Percentiles rank a stretch among this genome's conserved stretches.
These are phyloP conservation scores for Auricularia sp. DNA, from an alignment of 768 basidiomycete genomes.

Conservation along the genomic window DNA sequence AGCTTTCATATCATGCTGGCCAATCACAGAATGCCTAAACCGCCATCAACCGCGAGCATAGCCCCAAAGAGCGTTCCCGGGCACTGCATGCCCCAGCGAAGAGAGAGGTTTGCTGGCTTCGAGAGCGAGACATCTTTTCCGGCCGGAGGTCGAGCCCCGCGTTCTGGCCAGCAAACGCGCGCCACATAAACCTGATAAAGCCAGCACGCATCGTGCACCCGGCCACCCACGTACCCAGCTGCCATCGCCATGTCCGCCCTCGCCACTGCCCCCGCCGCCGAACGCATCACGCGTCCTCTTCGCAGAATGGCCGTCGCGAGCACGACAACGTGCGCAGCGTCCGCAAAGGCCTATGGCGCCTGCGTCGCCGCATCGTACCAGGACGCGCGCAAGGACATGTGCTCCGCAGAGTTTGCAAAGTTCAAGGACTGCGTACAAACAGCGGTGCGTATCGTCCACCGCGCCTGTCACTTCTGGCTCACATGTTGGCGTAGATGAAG, in stretches of 20 bases:
- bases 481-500: constrained; percentile 33
- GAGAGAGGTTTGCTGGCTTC: no score
- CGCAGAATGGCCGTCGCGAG: constrained; percentile 59
- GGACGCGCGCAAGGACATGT: constrained; percentile 76
- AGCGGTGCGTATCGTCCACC: constrained; percentile 45
- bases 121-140: neutral
- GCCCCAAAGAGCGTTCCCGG: no score
- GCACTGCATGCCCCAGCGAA: no score
- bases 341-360: constrained; percentile 77
- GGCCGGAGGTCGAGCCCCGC: neutral
- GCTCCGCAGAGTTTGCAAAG: constrained; percentile 70
- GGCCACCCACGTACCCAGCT: neutral
- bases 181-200: neutral
- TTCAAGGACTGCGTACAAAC: constrained; percentile 76
- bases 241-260: neutral
- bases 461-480: constrained; percentile 1
- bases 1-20: no score
- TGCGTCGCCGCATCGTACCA: constrained; percentile 77
- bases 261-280: neutral
- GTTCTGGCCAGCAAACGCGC: neutral
- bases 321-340: constrained; percentile 57
- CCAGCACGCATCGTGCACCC: neutral
- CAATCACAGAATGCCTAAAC: no score
- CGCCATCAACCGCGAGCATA: no score
- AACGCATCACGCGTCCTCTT: constrained; percentile 32